Evolutionary conservation across 257 asterid genomes (phyloP).

Genomic region (Solanum peruvianum): DNA sequence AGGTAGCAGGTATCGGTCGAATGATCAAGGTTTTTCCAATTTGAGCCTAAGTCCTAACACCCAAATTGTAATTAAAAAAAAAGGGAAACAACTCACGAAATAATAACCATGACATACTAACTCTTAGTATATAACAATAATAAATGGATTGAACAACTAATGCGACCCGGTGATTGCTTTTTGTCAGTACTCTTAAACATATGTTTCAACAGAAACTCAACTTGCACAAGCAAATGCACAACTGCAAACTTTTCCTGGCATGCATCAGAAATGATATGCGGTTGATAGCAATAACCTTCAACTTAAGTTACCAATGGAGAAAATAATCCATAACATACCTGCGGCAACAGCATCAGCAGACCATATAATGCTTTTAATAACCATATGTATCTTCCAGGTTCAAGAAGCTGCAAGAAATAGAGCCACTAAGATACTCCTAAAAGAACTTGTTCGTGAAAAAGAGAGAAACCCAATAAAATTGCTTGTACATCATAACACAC

Average conservation of each 20-base stretch:
- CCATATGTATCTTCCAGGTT: constrained; percentile 92
- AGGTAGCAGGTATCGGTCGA: background rate
- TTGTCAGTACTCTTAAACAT: background rate
- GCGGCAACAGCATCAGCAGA: constrained; percentile 95
- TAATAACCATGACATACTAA: background rate
- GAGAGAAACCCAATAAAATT: background rate
- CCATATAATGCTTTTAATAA: constrained; percentile 93
- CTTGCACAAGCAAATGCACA: background rate
- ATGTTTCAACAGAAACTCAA: background rate
- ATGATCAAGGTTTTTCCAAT: background rate
- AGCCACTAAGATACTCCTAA: constrained; percentile 1
- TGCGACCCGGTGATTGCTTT: background rate
- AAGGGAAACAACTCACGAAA: background rate
- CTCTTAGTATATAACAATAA: background rate
- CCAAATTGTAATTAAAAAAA: background rate
- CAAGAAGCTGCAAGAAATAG: constrained; percentile 75
- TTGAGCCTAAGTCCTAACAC: background rate
- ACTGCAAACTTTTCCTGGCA: background rate
- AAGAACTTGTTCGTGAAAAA: background rate
- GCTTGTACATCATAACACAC: background rate
- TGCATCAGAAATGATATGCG: background rate
- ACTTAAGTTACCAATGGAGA: background rate
- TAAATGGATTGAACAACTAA: background rate
- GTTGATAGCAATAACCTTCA: background rate
- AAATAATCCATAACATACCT: constrained; percentile 36